Base-by-base conservation (phyloP, 306 rosid species). In the Castanea mollissima region DNA sequence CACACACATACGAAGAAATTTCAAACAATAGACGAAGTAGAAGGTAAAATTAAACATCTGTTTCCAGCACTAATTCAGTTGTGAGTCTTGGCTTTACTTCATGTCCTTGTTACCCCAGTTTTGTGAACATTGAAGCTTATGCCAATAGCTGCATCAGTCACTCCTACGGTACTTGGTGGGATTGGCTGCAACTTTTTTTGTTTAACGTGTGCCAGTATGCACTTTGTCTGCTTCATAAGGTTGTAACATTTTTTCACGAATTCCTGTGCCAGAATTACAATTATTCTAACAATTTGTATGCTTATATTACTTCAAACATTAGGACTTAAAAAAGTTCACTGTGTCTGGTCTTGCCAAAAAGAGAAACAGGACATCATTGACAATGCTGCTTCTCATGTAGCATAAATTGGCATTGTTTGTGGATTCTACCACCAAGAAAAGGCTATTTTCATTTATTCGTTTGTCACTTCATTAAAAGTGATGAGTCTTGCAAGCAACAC, bases 161-260 rank as follows among this genome's bases (percentile, higher is more conserved):
- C 77, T 15, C 84, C 69, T 57, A 76, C 81, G 23, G 86, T 83
- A 29, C 83, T 76, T 25, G 25, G 69, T 2, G 86, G 84, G 80
- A 76, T 29, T 55, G 80, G 73, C 59, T 84, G 73, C 71, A 11
- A 18, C 71, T 55, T 73, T 54, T 44, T 62, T 44, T 74, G 46
- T 38, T 63, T 62, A 72, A 31, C 25, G 5, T 69, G 65, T 51
- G 76, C 76, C 65, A 83, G 56, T 18, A 15, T 55, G 74, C 63
- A 34, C 74, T 76, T 79, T 1, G 62, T 82, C 51, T 62, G 76
- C 57, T 70, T 81, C 88, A 87, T 79, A 35, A 81, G 79, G 31
- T 79, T 70, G 79, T 38, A 79, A 74, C 90, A 87, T 74, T 76
- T 76, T 58, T 83, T 74, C 79, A 82, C 83, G 83, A 11, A 84